phyloP scores from a whole-genome alignment of 2,329 filamentous ascomycete genomes.

The Blumeriella jaapii region DNA sequence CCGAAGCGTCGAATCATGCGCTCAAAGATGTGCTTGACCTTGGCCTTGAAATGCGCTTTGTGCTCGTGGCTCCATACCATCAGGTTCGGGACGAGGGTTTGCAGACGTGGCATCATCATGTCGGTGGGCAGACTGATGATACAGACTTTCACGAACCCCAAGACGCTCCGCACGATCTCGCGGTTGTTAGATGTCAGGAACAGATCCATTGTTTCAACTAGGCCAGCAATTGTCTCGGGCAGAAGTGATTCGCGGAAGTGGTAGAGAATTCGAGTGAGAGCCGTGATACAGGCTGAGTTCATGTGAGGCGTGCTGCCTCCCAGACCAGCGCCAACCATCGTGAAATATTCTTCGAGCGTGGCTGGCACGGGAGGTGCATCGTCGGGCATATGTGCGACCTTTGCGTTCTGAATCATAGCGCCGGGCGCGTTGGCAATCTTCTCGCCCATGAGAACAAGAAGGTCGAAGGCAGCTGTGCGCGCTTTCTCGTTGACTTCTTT shows the following conservation, averaged over 20 bases:
- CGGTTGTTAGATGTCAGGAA: conserved; percentile 95
- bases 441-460: conserved; percentile 80
- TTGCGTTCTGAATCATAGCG: conserved; percentile 69
- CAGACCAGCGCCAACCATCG: conserved; percentile 93
- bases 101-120: conserved; percentile 66
- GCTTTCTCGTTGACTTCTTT: conserved; percentile 98
- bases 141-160: conserved; percentile 95
- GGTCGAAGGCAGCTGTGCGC: conserved; percentile 75
- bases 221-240: conserved; percentile 60
- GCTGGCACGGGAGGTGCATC: conserved; percentile 69
- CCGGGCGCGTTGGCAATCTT: conserved; percentile 58
- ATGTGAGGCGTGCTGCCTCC: conserved; percentile 91
- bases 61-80: conserved; percentile 97
- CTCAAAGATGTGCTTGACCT: conserved; percentile 97
- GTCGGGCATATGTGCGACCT: conserved; percentile 75
- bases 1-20: conserved; percentile 88
- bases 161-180: conserved; percentile 87
- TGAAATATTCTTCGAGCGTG: conserved; percentile 89
- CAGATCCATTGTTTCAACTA: conserved; percentile 90
- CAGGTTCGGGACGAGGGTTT: conserved; percentile 72
- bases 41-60: conserved; percentile 91
- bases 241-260: conserved; percentile 69
- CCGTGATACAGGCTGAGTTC: conserved; percentile 95
- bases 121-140: conserved; percentile 74
- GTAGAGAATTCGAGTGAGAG: conserved; percentile 84